phyloP scores from a whole-genome alignment of 2,329 filamentous ascomycete genomes.

The Cytospora piceae region DNA sequence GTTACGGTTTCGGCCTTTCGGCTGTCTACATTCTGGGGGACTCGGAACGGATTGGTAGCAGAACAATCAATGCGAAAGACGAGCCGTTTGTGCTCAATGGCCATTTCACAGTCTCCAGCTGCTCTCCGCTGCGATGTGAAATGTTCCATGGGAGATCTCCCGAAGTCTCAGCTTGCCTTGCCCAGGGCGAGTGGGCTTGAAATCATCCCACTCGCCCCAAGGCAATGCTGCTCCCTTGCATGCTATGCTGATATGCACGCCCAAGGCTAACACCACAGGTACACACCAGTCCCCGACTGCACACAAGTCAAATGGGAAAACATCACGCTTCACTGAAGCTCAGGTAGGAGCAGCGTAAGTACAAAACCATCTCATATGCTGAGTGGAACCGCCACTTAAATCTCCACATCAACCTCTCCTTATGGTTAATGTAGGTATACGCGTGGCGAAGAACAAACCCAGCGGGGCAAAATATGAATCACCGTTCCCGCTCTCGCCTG shows the following conservation, averaged over 20 bases:
- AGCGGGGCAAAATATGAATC: slow-evolving; percentile 47
- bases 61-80: slow-evolving; percentile 40
- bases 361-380: background rate
- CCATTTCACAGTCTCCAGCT: slow-evolving; percentile 60
- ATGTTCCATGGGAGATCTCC: slow-evolving; percentile 79
- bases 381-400: slow-evolving; percentile 69
- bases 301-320: background rate
- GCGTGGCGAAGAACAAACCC: slow-evolving; percentile 80
- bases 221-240: slow-evolving; percentile 4
- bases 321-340: background rate
- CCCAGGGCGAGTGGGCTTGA: slow-evolving; percentile 6
- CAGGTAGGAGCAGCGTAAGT: slow-evolving; percentile 22
- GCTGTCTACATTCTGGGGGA: slow-evolving; percentile 23
- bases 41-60: slow-evolving; percentile 36
- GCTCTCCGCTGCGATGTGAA: slow-evolving; percentile 59
- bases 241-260: slow-evolving; percentile 20
- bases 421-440: slow-evolving; percentile 89
- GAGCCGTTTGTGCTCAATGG: slow-evolving; percentile 65
- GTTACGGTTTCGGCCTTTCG: slow-evolving; percentile 37
- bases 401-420: slow-evolving; percentile 79
- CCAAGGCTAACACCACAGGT: slow-evolving; percentile 21
- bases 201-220: background rate
- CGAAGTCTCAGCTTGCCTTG: slow-evolving; percentile 54
- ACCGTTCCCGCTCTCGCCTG: slow-evolving; percentile 69
- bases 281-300: background rate